phyloP scores from a whole-genome alignment of 192 early-diverging fungal genomes.

The Umbelopsis sp. region DNA sequence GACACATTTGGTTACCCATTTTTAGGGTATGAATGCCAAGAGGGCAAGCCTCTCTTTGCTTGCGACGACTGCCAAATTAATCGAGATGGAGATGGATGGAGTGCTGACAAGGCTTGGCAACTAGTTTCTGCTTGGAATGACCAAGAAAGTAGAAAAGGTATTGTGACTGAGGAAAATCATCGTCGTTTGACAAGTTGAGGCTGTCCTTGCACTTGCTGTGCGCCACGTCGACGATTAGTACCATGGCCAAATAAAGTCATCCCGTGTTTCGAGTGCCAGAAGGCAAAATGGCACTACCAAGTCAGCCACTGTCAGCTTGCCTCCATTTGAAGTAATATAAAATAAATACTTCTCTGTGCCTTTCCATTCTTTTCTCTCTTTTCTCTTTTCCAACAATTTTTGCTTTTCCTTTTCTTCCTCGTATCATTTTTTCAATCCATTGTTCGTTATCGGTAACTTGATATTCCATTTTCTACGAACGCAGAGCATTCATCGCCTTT shows the following conservation, averaged over 20 bases:
- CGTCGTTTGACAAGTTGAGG: no score
- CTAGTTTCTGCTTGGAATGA: background rate
- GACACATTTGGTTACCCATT: background rate
- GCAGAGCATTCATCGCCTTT: no score
- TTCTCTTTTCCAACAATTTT: background rate
- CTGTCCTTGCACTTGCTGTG: background rate
- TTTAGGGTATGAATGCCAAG: background rate
- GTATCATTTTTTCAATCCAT: background rate
- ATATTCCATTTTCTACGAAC: no score
- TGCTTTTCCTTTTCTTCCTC: background rate
- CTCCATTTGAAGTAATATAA: background rate
- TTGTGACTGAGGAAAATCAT: no score
- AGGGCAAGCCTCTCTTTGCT: no score
- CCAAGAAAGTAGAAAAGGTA: no score
- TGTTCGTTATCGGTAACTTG: background rate
- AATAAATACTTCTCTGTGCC: background rate
- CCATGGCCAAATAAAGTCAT: background rate
- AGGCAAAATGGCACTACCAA: slow-evolving; percentile 12
- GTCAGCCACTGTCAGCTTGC: slow-evolving; percentile 19
- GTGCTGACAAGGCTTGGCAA: background rate
- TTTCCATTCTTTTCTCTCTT: slow-evolving; percentile 9
- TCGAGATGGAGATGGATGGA: no score
- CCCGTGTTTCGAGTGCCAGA: slow-evolving; percentile 5
- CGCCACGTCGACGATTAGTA: background rate
- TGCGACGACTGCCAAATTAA: no score